Percentiles rank a stretch among this genome's conserved stretches.
Evolutionary conservation across 75 land plant species (phyloP).

Genomic region (Adiantum capillusveneris): DNA sequence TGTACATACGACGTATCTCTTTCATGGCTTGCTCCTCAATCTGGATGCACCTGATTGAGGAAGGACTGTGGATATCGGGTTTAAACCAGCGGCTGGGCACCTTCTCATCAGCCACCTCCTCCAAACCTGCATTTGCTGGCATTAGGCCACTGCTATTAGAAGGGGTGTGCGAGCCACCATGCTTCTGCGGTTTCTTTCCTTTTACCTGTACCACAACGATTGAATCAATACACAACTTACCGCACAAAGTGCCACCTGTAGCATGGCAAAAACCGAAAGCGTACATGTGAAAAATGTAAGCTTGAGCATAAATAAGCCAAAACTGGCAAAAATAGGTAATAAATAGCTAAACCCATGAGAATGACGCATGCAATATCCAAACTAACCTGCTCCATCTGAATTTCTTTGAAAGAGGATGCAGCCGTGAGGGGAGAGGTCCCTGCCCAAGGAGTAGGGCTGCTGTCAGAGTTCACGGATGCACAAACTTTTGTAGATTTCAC

Average conservation of each 20-base stretch:
- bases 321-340: too few species aligned
- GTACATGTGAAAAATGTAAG: too few species aligned
- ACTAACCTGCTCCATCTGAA: conserved; percentile 91
- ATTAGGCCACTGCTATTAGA: conserved; percentile 36
- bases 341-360: too few species aligned
- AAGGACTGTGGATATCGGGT: conserved; percentile 71
- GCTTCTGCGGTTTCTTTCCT: conserved; percentile 31
- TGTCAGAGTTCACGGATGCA: conserved; percentile 44
- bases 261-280: not conserved
- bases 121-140: conserved; percentile 32
- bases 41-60: conserved; percentile 86
- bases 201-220: not conserved
- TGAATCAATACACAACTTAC: not conserved
- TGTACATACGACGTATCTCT: conserved; percentile 87
- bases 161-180: conserved; percentile 30
- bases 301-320: too few species aligned
- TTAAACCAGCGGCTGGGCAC: conserved; percentile 76
- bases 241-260: not conserved
- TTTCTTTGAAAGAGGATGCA: conserved; percentile 80
- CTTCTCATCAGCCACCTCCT: conserved; percentile 14
- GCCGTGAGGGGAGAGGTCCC: conserved; percentile 58
- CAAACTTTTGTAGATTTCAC: conserved; percentile 5
- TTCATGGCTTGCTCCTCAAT: conserved; percentile 98
- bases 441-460: conserved; percentile 73
- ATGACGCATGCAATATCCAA: not conserved